Evolutionary conservation across 305 asterid genomes (phyloP), one percentile per base, ranked within the genome.

Genomic region (Caryopteris hybrid): DNA sequence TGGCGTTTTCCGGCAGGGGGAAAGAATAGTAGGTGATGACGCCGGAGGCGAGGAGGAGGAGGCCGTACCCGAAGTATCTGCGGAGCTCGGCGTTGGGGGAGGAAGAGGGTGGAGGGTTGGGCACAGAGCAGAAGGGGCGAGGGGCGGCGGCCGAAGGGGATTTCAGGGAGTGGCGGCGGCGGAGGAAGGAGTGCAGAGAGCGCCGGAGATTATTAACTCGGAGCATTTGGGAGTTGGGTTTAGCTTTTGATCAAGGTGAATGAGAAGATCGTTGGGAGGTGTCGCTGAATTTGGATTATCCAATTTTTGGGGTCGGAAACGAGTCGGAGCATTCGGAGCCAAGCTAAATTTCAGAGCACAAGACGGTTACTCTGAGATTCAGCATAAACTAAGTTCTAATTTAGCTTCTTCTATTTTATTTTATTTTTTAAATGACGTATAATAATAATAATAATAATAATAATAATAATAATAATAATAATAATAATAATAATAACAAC

Each of bases 11-110:
- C 6, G 97, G 81, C 66, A 89, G 83, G 6, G 98, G 99, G 84
- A 87, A 94, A 31, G 97, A 86, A 82, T 86, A 91, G 83, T 94
- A 94, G 22, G 97, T 94, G 65, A 89, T 88, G 73, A 78, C 94
- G 68, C 89, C 98, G 79, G 92, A 86, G 58, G 87, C 95, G 41
- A 91, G 76, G 71, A 91, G 68, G 73, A 91, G 98, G 79, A 81
- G 27, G 43, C 85, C 67, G 87, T 91, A 94, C 41, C 99, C 98
- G 41, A 89, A 29, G 84, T 91, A 94, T 46, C 82, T 86, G 22
- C 98, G 96, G 74, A 90, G 60, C 68, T 93, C 95, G 54, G 96
- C 81, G 64, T 93, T 95, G 68, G 87, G 34, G 60, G 85, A 34
- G 66, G 95, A 60, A 7, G 91, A 48, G 8, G 85, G 57, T 5